Evolutionary conservation across 768 basidiomycete genomes (phyloP), one percentile per base, ranked within the genome.

Genomic region (Leccinum rimulosum): DNA sequence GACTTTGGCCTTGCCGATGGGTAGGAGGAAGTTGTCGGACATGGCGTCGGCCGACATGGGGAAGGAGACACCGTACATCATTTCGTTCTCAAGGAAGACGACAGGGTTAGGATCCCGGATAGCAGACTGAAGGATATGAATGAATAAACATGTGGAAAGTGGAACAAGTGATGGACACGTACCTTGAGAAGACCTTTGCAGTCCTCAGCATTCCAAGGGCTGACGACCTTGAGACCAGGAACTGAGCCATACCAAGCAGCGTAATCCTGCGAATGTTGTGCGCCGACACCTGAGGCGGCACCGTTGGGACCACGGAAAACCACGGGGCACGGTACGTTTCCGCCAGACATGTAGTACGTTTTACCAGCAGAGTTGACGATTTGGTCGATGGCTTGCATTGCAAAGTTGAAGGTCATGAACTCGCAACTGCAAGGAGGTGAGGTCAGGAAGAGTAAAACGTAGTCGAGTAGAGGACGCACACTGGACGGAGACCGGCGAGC

Each of bases 371-470:
- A 98, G 84, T 99, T 99, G 76, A 99, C 94, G 63, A 99, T 99
- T 72, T 99, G 97, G 79, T 99, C 97, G 74, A 99, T 98, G 59
- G 97, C 95, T 78, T 95, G 94, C 96, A 98, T 99, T 64, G 96
- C 96, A 73, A 99, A 98, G 83, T 99, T 98, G 83, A 96, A 98
- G 15, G 96, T 98, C 96, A 98, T 98, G 81, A 98, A 99, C 81
- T 98, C 96, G 83, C 95, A 98, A 70, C 92, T 94, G 60, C 43
- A 45, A 45, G 30, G 36, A 43, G 40, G 30, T 8, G 35, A 60
- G 56, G 49, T 68, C 48, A 64, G 51, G 57, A 33, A 61, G 33
- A 15, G 50, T 22, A 50, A 49, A 25, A 53, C 3, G 47, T 8
- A 57, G 51, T 33, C 48, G 25, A 51, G 31, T 14, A 56, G 56